Evolutionary conservation across 805 yeast genomes (phyloP).

Genomic region (Kregervanrija delftensis): DNA sequence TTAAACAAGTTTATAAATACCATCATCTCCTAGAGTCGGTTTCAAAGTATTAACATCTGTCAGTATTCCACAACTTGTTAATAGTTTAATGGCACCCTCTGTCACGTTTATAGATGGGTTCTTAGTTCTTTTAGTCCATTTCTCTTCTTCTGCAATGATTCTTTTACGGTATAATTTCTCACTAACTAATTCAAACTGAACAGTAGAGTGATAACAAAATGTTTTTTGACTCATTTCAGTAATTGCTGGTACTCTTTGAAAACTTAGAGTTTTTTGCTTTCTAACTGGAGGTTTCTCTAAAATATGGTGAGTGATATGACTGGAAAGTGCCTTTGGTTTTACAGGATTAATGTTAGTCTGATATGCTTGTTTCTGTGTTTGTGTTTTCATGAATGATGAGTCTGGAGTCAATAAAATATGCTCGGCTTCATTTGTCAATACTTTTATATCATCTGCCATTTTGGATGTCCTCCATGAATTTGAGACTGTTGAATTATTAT

Average conservation of each 20-base stretch:
- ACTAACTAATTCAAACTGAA: neutral
- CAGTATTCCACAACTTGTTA: neutral
- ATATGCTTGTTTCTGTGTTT: no score
- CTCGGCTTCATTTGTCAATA: neutral
- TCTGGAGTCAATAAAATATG: no score
- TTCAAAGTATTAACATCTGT: no score
- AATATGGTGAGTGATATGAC: no score
- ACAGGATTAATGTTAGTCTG: no score
- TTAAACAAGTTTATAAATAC: slow-evolving; percentile 1
- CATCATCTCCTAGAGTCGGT: neutral
- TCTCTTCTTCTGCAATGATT: slow-evolving; percentile 2
- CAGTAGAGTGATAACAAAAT: neutral
- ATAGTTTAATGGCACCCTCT: neutral
- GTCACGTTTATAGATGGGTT: slow-evolving; percentile 4
- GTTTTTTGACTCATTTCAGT: slow-evolving; percentile 7
- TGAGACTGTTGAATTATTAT: slow-evolving; percentile 9
- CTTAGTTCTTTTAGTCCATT: slow-evolving; percentile 8
- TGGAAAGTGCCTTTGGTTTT: no score
- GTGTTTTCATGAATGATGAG: no score
- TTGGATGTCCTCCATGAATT: slow-evolving; percentile 20
- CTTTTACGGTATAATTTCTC: neutral
- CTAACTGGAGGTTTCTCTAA: no score
- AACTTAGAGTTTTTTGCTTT: neutral
- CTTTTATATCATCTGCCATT: slow-evolving; percentile 5
- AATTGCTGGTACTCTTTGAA: neutral